A percentile compares a stretch with the other conserved stretches of the same genome.
These are phyloP conservation scores for Claviceps cyperi DNA, from an alignment of 2,329 filamentous ascomycete species.

Conservation along the genomic window DNA sequence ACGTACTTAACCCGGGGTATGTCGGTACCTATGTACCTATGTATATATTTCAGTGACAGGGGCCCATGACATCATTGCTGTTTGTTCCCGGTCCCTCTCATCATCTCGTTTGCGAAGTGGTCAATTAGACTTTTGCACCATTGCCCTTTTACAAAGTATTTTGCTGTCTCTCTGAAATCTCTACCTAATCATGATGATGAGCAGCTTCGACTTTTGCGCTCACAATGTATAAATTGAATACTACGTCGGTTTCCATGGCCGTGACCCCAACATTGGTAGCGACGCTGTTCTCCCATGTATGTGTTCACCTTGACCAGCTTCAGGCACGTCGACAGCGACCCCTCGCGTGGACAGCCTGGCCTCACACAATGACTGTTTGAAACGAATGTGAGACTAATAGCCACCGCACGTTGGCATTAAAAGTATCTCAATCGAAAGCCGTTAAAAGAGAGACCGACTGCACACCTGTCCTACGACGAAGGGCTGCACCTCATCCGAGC, in stretches of 20 bases:
- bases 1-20: no score
- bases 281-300: constrained; percentile 75
- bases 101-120: background rate
- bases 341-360: background rate
- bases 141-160: background rate
- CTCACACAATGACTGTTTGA: background rate
- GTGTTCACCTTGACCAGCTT: constrained; percentile 14
- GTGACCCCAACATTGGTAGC: constrained; percentile 79
- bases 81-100: background rate
- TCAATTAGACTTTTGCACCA: background rate
- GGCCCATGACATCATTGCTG: constrained; percentile 2
- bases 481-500: constrained; percentile 74
- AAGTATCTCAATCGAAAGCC: constrained; percentile 73
- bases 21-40: no score
- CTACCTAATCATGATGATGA: background rate
- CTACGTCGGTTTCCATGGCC: constrained; percentile 65
- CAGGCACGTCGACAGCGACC: no score
- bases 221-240: constrained; percentile 48
- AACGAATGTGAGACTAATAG: background rate
- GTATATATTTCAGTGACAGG: no score
- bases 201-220: background rate
- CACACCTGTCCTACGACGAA: constrained; percentile 87
- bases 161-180: background rate
- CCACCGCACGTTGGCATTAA: background rate
- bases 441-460: constrained; percentile 65